Evolutionary conservation across 306 rosid genomes (phyloP), one percentile per base, ranked within the genome.

Genomic region (Dryas drummondii): DNA sequence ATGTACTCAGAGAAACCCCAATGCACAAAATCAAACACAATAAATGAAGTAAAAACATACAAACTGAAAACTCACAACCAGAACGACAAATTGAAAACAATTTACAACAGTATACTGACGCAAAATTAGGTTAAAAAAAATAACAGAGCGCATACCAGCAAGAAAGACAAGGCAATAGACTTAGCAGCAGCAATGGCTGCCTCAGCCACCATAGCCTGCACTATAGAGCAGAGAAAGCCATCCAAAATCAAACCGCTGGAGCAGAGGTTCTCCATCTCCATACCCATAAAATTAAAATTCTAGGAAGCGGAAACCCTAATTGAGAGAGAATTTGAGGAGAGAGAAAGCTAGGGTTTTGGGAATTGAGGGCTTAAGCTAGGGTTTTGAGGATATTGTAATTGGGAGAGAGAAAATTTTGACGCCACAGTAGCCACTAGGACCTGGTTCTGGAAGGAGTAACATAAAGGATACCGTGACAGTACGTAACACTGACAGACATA

Each of bases 151-250:
- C 10, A 58, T 82, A 89, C 92, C 88, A 82, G 60, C 16, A 76
- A 15, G 45, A 68, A 75, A 49, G 74, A 57, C 46, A 42, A 73
- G 73, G 84, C 70, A 72, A 86, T 47, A n/a, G 91, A 83, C 50
- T 88, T 84, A 13, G 81, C 72, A 40, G 89, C 83, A 58, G 82
- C 73, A 41, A 86, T 68, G 73, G 85, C 68, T 49, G 86, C 79
- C 81, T 87, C 84, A 66, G 81, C 84, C 40, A 71, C 69, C 40
- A 85, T 4, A 19, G 82, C 81, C n/a, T 79, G 76, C 69, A 86
- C 70, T 5, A 81, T 84, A 70, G 87, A 81, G 80, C 81, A 77
- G 71, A 79, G 75, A 44, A 75, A 61, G 58, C 73, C 58, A 63
- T 75, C 74, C 44, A 41, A 61, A 72, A 76, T 48, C 42, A 60